Evolutionary conservation across 257 asterid species (phyloP), one percentile per base, ranked within the genome.

Genomic region (Phtheirospermum japonicum): DNA sequence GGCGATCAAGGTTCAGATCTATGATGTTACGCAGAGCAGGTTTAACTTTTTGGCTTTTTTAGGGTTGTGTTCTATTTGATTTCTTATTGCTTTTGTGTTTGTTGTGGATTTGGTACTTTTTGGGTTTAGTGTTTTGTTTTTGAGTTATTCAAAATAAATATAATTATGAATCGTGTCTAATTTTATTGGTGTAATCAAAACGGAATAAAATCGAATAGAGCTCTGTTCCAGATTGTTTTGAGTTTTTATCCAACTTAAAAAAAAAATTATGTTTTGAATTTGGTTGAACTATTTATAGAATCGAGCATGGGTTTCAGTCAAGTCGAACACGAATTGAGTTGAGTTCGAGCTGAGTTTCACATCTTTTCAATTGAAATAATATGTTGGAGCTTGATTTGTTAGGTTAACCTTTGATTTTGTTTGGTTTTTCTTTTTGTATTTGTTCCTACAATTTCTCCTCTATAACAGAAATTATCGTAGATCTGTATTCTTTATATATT

Each of bases 1-100:
- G n/a, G n/a, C n/a, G n/a, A n/a, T n/a, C n/a, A n/a, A 92, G 79
- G 78, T 86, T 59, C 98, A 92, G 97, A 92, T 92, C 98, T 92
- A 92, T 68, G 98, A 92, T 80, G 95, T 92, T 30, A 79, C 97
- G 0, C 95, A 86, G 64, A 86, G 98, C 95, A 81, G 95, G 98
- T 89, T 57, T 23, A 14, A 4, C 43, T 37, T 26, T 6, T 40
- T 49, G 51, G 42, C 37, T 32, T 12, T 9, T 61, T 42, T 51
- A 7, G 52, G n/a, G 2, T 19, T 62, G 19, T 12, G 13, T 7
- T 48, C 55, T 58, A 14, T 49, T 65, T 23, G 61, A 2, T 46
- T 3, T 16, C 16, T n/a, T 7, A 13, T 46, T n/a, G 42, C 16
- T 36, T 69, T 57, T 14, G 14, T 59, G 45, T 28, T 33, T 26